A percentile compares a stretch with the other conserved stretches of the same genome.
Evolutionary conservation across 345 rosid genomes (phyloP).

Genomic region (Gossypium herbaceum): DNA sequence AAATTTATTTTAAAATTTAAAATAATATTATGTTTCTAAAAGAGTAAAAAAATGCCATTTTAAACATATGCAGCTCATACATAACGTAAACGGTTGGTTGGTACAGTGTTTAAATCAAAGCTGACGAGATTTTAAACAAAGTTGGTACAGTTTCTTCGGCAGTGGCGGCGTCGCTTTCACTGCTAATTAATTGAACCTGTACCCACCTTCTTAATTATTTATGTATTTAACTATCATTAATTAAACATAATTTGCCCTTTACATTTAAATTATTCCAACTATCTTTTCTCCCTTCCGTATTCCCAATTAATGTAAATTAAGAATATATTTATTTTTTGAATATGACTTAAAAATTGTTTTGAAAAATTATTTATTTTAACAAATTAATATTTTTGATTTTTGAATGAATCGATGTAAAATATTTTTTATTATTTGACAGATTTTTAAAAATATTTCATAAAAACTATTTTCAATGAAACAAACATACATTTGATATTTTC

Average conservation of each 20-base stretch:
- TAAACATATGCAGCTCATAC: background rate
- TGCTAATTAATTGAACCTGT: slow-evolving; percentile 4
- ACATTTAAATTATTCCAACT: background rate
- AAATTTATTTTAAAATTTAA: no score
- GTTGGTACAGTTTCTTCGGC: background rate
- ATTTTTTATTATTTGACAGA: no score
- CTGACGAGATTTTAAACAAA: background rate
- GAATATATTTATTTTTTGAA: no score
- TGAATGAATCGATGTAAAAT: no score
- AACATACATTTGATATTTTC: no score
- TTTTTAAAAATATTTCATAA: no score
- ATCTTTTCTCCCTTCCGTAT: background rate
- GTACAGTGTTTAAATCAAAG: slow-evolving; percentile 11
- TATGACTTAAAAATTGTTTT: no score
- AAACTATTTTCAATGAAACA: no score
- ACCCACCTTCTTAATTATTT: background rate
- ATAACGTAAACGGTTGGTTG: background rate
- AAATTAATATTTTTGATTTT: no score
- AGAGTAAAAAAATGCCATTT: background rate
- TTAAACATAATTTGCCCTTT: background rate
- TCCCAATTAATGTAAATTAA: background rate
- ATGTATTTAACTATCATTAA: background rate
- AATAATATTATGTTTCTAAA: background rate
- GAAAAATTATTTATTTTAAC: no score
- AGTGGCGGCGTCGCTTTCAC: slow-evolving; percentile 1